These are phyloP conservation scores for Euryodendron excelsum DNA, from an alignment of 148 eudicot species.

Conservation along the genomic window DNA sequence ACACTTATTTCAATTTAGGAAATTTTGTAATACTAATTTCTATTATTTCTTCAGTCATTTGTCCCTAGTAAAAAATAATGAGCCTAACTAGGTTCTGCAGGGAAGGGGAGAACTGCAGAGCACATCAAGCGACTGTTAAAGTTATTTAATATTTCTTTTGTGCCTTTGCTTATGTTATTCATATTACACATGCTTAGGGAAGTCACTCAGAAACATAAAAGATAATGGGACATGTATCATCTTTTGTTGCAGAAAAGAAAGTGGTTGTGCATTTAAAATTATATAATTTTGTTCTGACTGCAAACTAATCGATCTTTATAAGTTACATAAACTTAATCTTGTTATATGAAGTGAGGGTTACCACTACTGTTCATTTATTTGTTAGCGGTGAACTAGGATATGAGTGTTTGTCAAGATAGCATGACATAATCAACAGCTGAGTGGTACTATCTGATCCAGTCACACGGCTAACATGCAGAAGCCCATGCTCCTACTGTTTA, in stretches of 20 bases:
- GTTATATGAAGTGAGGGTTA: background rate
- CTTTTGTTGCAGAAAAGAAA: background rate
- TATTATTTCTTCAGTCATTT: background rate
- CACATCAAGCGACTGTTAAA: background rate
- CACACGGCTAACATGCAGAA: background rate
- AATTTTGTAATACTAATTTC: too few species aligned
- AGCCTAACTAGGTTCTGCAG: background rate
- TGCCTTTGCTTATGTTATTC: background rate
- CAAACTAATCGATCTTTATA: background rate
- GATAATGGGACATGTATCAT: background rate
- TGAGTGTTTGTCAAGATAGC: background rate
- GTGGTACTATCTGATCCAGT: background rate
- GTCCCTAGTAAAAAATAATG: background rate
- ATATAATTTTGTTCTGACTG: background rate
- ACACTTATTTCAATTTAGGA: too few species aligned
- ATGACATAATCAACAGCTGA: background rate
- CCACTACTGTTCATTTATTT: background rate
- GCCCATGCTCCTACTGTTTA: background rate
- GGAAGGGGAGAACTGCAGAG: background rate
- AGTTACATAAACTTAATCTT: background rate
- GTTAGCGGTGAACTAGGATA: background rate
- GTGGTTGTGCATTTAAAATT: background rate
- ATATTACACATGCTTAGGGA: background rate
- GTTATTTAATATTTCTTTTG: background rate
- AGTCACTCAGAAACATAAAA: background rate